These are phyloP conservation scores for Colletotrichum noveboracense DNA, from an alignment of 2,329 filamentous ascomycete species.

Conservation along the genomic window DNA sequence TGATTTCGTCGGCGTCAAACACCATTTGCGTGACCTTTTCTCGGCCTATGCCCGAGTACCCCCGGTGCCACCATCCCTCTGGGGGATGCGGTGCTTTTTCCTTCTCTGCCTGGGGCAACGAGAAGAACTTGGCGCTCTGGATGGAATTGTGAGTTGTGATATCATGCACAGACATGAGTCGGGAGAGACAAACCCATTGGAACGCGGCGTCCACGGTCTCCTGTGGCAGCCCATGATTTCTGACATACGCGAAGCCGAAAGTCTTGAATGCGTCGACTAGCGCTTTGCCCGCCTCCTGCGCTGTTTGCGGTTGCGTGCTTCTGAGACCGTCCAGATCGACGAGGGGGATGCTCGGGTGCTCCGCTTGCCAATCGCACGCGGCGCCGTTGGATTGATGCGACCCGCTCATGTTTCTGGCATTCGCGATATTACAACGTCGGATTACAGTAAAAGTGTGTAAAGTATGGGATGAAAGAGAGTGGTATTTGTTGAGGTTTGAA, in stretches of 20 bases:
- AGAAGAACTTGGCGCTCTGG: conserved; percentile 35
- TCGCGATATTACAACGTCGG: neutral
- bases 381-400: neutral
- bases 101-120: conserved; percentile 33
- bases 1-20: conserved; percentile 32
- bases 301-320: neutral
- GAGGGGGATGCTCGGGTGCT: neutral
- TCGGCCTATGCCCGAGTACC: conserved; percentile 38
- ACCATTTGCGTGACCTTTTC: conserved; percentile 40
- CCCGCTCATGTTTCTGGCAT: neutral
- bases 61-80: conserved; percentile 39
- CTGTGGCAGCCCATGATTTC: conserved; percentile 38
- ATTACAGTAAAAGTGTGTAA: rapidly evolving
- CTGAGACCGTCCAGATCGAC: neutral
- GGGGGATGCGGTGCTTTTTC: conserved; percentile 35
- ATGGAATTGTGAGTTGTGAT: neutral
- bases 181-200: neutral
- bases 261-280: conserved; percentile 34
- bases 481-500: neutral
- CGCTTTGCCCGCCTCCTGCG: conserved; percentile 10
- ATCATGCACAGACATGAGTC: neutral
- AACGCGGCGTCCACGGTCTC: conserved; percentile 42
- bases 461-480: neutral
- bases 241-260: conserved; percentile 38
- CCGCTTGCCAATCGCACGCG: neutral